Evolutionary conservation across 441 rosid genomes (phyloP).

Genomic region (Populus tomentosa): DNA sequence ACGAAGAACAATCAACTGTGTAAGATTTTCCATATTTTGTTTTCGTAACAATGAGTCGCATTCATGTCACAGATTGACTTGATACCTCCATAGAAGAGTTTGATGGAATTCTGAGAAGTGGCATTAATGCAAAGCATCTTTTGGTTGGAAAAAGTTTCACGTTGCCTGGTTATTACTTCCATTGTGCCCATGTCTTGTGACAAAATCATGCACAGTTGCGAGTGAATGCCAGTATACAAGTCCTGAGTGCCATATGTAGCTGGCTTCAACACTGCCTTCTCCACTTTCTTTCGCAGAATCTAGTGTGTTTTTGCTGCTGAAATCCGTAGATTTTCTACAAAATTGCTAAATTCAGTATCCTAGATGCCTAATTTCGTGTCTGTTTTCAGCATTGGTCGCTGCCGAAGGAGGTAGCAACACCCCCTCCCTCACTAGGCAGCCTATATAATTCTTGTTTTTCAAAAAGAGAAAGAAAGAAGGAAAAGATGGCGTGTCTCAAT

Average conservation of each 20-base stretch:
- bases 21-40: background rate
- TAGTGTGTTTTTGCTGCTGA: background rate
- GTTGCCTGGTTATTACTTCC: background rate
- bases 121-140: background rate
- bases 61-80: no score
- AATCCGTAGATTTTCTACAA: no score
- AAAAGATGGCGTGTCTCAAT: background rate
- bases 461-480: no score
- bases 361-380: background rate
- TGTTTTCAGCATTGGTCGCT: background rate
- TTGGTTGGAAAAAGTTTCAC: background rate
- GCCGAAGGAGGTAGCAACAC: background rate
- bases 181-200: background rate
- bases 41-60: no score
- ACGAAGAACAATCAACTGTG: constrained; percentile 9
- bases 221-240: no score
- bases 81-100: background rate
- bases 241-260: background rate
- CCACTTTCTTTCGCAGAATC: background rate
- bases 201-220: background rate
- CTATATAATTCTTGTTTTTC: background rate
- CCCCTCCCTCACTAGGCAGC: background rate
- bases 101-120: background rate
- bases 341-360: no score
- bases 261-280: background rate